Base-by-base conservation (phyloP, 495 filamentous ascomycete genomes). In the Staphylotrichum longicolle region DNA sequence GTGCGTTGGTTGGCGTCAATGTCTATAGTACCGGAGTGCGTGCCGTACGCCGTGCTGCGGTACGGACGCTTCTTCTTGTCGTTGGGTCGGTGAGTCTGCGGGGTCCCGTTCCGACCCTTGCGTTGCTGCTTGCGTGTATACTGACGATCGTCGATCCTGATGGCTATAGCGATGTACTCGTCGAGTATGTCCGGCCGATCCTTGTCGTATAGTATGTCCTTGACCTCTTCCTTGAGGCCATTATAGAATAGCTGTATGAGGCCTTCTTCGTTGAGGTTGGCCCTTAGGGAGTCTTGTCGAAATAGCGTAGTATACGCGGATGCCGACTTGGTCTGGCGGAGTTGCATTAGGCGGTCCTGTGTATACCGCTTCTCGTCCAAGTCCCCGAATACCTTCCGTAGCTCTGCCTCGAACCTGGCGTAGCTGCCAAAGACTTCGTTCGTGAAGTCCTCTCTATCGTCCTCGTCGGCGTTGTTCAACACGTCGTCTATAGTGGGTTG, bases 181-280 rank as follows among this genome's bases (percentile, higher is more conserved):
- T 49, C 46, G 34, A 59, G 6, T 2, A 14, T 51, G 9, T 14
- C 27, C 0, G 46, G 57, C 14, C 37, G 15, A 3, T 59, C 57
- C 3, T 32, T 32, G 30, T 50, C 12, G 7, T 59, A 59, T 3
- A 59, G 5, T 5, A 50, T 34, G 46, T 59, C 57, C 35, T 59
- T 59, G 9, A 59, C 57, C 2, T 48, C 45, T 2, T 59, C 47
- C 57, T 59, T 59, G 6, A 59, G n/a, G 3, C 46, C 34, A 2
- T 42, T 8, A 10, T 59, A 59, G 46, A 59, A 59, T 9, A 59
- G 5, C 37, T 51, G 42, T 11, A 59, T 59, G 6, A 59, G 46
- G 3, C 57, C 47, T 50, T 37, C 33, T 6, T 59, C 14, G 7
- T 59, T 59, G 20, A 32, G 40, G 0, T 14, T 34, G 46, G 49